A percentile compares a stretch with the other conserved stretches of the same genome.
These are phyloP conservation scores for Lodderomyces metapsilosis DNA, from an alignment of 1,139 yeast species.

Conservation along the genomic window DNA sequence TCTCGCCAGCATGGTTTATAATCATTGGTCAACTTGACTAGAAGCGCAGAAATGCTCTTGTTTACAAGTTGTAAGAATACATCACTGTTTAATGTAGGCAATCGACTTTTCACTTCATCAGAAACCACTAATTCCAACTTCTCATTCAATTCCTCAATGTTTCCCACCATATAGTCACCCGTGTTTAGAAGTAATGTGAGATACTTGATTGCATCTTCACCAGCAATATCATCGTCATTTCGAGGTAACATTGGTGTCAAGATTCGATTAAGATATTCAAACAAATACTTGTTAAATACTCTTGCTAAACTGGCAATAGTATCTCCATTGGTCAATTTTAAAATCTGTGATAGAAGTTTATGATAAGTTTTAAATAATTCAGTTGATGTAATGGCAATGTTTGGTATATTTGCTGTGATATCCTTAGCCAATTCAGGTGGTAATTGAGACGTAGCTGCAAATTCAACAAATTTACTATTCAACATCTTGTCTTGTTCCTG, in stretches of 20 bases:
- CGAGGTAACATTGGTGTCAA: constrained; percentile 59
- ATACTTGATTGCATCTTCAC: constrained; percentile 59
- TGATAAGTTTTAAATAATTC: constrained; percentile 80
- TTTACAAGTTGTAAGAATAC: constrained; percentile 59
- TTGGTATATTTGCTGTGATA: constrained; percentile 42
- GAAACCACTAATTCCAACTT: constrained; percentile 52
- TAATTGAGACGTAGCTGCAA: constrained; percentile 48
- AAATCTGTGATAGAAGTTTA: constrained; percentile 68
- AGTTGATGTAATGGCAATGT: constrained; percentile 78
- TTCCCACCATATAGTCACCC: constrained; percentile 82
- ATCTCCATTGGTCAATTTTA: constrained; percentile 69
- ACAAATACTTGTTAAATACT: constrained; percentile 66
- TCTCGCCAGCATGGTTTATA: constrained; percentile 80
- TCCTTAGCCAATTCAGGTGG: constrained; percentile 35
- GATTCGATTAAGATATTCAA: constrained; percentile 61
- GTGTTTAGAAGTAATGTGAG: constrained; percentile 79
- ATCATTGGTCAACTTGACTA: constrained; percentile 60
- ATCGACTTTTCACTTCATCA: constrained; percentile 30
- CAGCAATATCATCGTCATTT: constrained; percentile 19
- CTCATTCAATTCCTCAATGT: constrained; percentile 74
- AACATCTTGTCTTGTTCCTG: constrained; percentile 73
- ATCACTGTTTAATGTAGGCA: constrained; percentile 54
- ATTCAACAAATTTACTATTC: constrained; percentile 60
- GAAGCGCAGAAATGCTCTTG: constrained; percentile 54
- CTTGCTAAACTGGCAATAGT: constrained; percentile 63